These are phyloP conservation scores for Diaporthe citrichinensis DNA, from an alignment of 2,329 filamentous ascomycete species.

Conservation along the genomic window DNA sequence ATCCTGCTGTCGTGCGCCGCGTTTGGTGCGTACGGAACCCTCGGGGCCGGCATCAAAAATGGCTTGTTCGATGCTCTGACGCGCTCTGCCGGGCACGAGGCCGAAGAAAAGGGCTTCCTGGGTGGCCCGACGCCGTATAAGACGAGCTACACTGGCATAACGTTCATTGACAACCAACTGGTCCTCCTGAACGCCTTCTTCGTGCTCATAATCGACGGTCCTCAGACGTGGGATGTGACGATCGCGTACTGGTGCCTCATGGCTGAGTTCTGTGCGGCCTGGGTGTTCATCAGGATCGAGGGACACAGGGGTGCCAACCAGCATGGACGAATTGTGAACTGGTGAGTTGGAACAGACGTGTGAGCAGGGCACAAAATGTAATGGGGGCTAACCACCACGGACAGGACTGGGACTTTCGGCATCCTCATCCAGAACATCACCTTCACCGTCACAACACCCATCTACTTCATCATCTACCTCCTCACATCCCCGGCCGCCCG, in stretches of 20 bases:
- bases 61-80: slow-evolving; percentile 31
- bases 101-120: slow-evolving; percentile 24
- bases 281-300: slow-evolving; percentile 43
- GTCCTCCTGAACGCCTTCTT: slow-evolving; percentile 40
- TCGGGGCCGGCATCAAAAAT: slow-evolving; percentile 19
- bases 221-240: slow-evolving; percentile 38
- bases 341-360: slow-evolving; percentile 34
- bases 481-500: slow-evolving; percentile 41
- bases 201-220: slow-evolving; percentile 38
- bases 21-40: slow-evolving; percentile 39
- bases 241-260: slow-evolving; percentile 42
- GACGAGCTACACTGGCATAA: slow-evolving; percentile 40
- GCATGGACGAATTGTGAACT: slow-evolving; percentile 40
- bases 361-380: too few relatives aligned
- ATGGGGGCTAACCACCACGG: neutral
- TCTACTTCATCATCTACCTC: slow-evolving; percentile 44
- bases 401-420: slow-evolving; percentile 43
- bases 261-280: slow-evolving; percentile 41
- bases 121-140: slow-evolving; percentile 38
- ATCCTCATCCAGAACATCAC: slow-evolving; percentile 43
- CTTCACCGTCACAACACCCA: slow-evolving; percentile 42
- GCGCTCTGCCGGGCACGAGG: slow-evolving; percentile 1
- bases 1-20: slow-evolving; percentile 33
- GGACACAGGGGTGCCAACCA: slow-evolving; percentile 42
- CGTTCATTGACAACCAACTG: slow-evolving; percentile 35